These are phyloP conservation scores for Beauveria sp. DNA, from an alignment of 2,329 filamentous ascomycete genomes.

Conservation along the genomic window DNA sequence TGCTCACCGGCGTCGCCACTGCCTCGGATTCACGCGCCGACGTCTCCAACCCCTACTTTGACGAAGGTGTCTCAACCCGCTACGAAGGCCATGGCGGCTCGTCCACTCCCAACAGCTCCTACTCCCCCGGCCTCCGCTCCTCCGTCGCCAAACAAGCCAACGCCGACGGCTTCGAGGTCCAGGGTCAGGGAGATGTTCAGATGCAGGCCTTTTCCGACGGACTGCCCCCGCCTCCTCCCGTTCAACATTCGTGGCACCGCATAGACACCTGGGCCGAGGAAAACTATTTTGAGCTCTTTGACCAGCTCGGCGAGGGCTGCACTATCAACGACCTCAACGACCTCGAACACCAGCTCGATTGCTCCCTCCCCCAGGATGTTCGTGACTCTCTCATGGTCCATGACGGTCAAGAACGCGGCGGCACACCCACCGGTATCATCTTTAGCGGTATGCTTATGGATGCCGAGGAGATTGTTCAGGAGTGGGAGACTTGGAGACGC, in stretches of 20 bases:
- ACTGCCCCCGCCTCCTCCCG: conserved; percentile 79
- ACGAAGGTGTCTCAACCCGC: conserved; percentile 54
- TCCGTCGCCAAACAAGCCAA: conserved; percentile 58
- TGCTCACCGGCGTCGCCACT: conserved; percentile 81
- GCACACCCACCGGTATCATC: conserved; percentile 82
- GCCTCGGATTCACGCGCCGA: conserved; percentile 84
- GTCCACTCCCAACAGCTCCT: conserved; percentile 59
- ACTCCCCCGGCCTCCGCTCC: conserved; percentile 87
- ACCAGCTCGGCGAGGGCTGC: conserved; percentile 87
- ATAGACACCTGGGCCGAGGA: conserved; percentile 93
- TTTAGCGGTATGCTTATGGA: conserved; percentile 94
- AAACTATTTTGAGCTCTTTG: conserved; percentile 88
- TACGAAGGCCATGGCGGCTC: conserved; percentile 38
- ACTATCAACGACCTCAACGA: conserved; percentile 95
- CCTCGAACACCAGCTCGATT: conserved; percentile 90
- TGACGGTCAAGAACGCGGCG: conserved; percentile 94
- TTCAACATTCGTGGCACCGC: conserved; percentile 83
- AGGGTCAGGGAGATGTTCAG: conserved; percentile 74
- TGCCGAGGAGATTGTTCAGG: conserved; percentile 95
- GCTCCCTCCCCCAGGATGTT: conserved; percentile 85
- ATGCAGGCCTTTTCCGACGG: conserved; percentile 96
- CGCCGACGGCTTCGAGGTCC: conserved; percentile 60
- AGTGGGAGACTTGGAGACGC: conserved; percentile 93
- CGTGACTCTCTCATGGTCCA: conserved; percentile 86
- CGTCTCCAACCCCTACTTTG: conserved; percentile 68